Base-by-base conservation (phyloP, 1,284 basidiomycete genomes). In the Sanghuangporus weigelae region DNA sequence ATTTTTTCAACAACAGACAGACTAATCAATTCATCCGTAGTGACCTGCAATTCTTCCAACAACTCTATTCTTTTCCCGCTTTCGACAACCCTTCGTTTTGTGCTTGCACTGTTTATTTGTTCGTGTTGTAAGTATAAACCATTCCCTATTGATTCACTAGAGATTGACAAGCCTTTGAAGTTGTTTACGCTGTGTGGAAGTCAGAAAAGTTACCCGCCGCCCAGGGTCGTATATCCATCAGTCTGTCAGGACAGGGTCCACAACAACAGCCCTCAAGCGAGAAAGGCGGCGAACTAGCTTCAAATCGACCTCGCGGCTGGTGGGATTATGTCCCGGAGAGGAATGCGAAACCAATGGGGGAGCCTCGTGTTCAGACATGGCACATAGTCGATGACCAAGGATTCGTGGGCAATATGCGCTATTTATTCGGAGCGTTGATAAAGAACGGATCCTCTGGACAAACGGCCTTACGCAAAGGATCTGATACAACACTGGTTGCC, bases 51-150 rank as follows among this genome's bases (percentile, higher is more conserved):
- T 57, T 72, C 74, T 42, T 72, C 68, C 26, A 71, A 69, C 44
- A 70, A 75, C 66, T 64, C 76, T 26, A 69, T 68, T 23, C 78
- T 79, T 63, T 75, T 81, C n/a, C 77, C 80, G 12, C 72, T 78
- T 26, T 80, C 81, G 59, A 72, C 84, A 12, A 72, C 80, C n/a
- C 68, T 84, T 11, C 81, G 84, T 60, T 79, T 84, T 23, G 67
- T 76, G 6, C 82, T 87, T 69, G 81, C 84, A 0, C 69, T 81
- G 11, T 86, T 87, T 68, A 79, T 87, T 31, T 84, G 80, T 68
- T 72, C 75, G 46, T 87, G 86, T 70, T 87, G 86, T 87, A 68
- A 70, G 85, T 78, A 7, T 44, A 19, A 55, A 55, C 23, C 36
- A 62, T 11, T 46, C 57, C 7, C 26, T 35, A 42, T 63, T 63